A percentile compares a stretch with the other conserved stretches of the same genome.
Evolutionary conservation across 371 early-diverging fungal species (phyloP).

Genomic region (Mucor mucedo): DNA sequence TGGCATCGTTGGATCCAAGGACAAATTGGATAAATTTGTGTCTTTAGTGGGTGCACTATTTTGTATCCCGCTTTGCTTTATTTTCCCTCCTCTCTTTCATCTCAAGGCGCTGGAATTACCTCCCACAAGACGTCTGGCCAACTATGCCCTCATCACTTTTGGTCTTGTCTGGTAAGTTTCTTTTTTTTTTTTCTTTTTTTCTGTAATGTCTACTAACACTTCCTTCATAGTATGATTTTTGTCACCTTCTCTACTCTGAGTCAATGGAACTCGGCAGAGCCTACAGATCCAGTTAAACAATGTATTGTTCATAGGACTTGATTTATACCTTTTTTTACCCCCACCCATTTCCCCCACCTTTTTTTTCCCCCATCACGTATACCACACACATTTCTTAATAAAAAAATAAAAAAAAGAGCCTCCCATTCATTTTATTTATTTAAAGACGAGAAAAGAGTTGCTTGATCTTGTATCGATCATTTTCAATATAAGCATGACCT

Average conservation of each 20-base stretch:
- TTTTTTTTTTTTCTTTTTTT: neutral
- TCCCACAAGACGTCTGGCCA: constrained; percentile 43
- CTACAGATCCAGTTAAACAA: constrained; percentile 48
- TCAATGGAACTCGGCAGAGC: constrained; percentile 53
- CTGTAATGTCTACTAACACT: neutral
- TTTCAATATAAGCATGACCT: constrained; percentile 25
- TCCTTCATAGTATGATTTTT: constrained; percentile 39
- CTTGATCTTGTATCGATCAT: constrained; percentile 1
- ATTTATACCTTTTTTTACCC: constrained; percentile 1
- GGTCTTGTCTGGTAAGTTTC: constrained; percentile 67
- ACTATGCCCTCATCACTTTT: constrained; percentile 67
- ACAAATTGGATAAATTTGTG: constrained; percentile 84
- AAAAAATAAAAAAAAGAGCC: neutral
- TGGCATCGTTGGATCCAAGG: constrained; percentile 74
- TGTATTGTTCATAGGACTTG: constrained; percentile 42
- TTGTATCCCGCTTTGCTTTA: constrained; percentile 74
- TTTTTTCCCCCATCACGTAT: constrained; percentile 4
- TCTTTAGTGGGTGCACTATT: constrained; percentile 72
- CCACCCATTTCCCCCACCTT: constrained; percentile 1
- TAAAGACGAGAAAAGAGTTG: constrained; percentile 9
- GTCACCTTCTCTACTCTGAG: constrained; percentile 35
- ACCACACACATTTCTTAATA: neutral
- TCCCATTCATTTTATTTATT: neutral
- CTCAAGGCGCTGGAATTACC: constrained; percentile 61
- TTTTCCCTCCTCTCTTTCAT: constrained; percentile 88